Percentiles rank a stretch among this genome's conserved stretches.
Evolutionary conservation across 1,139 yeast genomes (phyloP).

Genomic region (Barnettozyma hawaiiensis): DNA sequence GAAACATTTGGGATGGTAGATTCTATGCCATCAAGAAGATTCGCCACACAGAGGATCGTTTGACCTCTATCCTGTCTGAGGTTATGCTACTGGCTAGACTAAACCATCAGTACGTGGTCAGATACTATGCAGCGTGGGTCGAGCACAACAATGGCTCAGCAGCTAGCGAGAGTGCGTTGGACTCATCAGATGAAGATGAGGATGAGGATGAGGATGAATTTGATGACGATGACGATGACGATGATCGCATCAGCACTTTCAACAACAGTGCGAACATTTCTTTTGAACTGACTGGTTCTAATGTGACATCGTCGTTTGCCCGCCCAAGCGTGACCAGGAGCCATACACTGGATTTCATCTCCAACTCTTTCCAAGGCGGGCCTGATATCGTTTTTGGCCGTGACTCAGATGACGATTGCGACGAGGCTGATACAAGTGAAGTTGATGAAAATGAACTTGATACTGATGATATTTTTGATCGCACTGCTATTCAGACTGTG

Average conservation of each 20-base stretch:
- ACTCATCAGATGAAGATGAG: conserved; percentile 24
- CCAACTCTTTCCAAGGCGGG: conserved; percentile 45
- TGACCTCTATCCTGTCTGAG: conserved; percentile 79
- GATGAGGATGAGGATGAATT: conserved; percentile 7
- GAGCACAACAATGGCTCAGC: conserved; percentile 51
- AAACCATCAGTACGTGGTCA: conserved; percentile 91
- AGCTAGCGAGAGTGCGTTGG: conserved; percentile 27
- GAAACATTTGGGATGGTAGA: conserved; percentile 89
- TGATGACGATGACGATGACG: conserved; percentile 9
- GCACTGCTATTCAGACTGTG: conserved; percentile 14
- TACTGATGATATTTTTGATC: conserved; percentile 14
- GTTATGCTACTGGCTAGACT: conserved; percentile 87
- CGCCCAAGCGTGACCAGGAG: conserved; percentile 26
- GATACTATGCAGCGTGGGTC: conserved; percentile 97
- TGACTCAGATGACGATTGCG: conserved; percentile 27
- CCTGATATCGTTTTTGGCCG: conserved; percentile 58
- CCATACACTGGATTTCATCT: conserved; percentile 52
- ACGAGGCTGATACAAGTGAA: conserved; percentile 20
- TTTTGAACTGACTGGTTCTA: conserved; percentile 7
- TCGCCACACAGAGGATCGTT: conserved; percentile 71
- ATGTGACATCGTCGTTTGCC: conserved; percentile 5
- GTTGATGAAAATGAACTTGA: conserved; percentile 11
- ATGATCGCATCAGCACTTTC: conserved; percentile 2
- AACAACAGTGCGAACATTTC: neutral
- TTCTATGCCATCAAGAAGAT: conserved; percentile 93